These are phyloP conservation scores for Fusarium brachygibbosum DNA, from an alignment of 2,329 filamentous ascomycete genomes.

Conservation along the genomic window DNA sequence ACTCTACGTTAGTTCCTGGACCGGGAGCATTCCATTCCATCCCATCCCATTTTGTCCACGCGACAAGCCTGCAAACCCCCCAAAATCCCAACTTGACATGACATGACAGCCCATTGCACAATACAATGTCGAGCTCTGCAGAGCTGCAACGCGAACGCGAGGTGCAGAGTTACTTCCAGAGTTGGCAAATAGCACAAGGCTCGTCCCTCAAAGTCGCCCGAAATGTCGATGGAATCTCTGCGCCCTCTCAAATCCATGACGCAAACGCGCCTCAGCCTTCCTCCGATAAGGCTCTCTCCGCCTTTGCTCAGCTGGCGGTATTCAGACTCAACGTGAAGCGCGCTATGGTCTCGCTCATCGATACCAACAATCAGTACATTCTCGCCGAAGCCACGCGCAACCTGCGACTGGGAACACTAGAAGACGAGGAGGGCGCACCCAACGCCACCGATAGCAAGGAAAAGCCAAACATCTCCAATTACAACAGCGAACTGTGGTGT, in stretches of 20 bases:
- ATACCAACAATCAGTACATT: conserved; percentile 61
- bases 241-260: conserved; percentile 46
- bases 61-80: neutral
- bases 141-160: conserved; percentile 52
- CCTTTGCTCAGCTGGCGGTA: conserved; percentile 65
- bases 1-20: neutral
- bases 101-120: conserved; percentile 12
- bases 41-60: neutral
- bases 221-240: conserved; percentile 50
- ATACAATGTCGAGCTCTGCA: conserved; percentile 45
- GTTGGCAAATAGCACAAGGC: conserved; percentile 52
- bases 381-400: conserved; percentile 65
- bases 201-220: conserved; percentile 51
- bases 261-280: conserved; percentile 52
- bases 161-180: conserved; percentile 51
- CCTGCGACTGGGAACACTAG: conserved; percentile 55
- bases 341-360: conserved; percentile 64
- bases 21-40: neutral
- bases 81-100: conserved; percentile 13
- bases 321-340: conserved; percentile 63
- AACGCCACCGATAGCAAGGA: neutral
- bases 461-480: neutral
- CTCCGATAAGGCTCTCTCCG: conserved; percentile 57
- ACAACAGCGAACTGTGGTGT: conserved; percentile 54
- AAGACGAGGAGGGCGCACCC: conserved; percentile 7